Base-by-base conservation (phyloP, 2,329 filamentous ascomycete species). In the Aspergillus alliaceus region DNA sequence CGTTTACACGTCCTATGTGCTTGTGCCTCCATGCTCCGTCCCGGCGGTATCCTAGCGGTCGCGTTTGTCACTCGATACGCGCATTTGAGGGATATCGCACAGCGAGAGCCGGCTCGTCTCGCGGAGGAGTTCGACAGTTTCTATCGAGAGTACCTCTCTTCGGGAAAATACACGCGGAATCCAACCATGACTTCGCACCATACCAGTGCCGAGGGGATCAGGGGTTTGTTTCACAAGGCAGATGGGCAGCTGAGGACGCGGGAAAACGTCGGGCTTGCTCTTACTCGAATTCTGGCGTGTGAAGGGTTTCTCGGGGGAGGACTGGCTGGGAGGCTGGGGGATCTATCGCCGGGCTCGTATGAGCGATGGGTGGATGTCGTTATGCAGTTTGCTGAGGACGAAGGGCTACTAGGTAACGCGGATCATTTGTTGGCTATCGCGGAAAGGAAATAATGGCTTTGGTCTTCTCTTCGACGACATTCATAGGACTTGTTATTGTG, bases 321-420 rank as follows among this genome's bases (percentile, higher is more conserved):
- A 18, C 31, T 50, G 20, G 31, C 48, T 3, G 6, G 29, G 29
- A 50, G 37, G 48, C 9, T 50, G 12, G 31, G 12, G 8, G 22
- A 29, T 22, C 12, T 50, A 1, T 37, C 29, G 1, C 31, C 48
- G 12, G 48, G 27, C 6, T 31, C 14, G 18, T 37, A 50, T 6
- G 48, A 50, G 31, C 32, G 9, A 15, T 50, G 47, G 47, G 47
- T 50, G 5, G 47, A 50, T 34, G 47, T 50, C 14, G 48, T 50
- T 31, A 37, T 50, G 48, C 31, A 50, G 31, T 35, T 8, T 50
- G 31, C 14, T 20, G 48, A 50, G 12, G 31, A 50, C 7, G 47
- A 50, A 50, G 20, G 9, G 3, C 9, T 50, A 24, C n/a, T 50
- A 22, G 47, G 48, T 11, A 50, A 50, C 2, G 48, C 32, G 6